Evolutionary conservation across 2,329 filamentous ascomycete genomes (phyloP).

Genomic region (Acrocalymma vagum): DNA sequence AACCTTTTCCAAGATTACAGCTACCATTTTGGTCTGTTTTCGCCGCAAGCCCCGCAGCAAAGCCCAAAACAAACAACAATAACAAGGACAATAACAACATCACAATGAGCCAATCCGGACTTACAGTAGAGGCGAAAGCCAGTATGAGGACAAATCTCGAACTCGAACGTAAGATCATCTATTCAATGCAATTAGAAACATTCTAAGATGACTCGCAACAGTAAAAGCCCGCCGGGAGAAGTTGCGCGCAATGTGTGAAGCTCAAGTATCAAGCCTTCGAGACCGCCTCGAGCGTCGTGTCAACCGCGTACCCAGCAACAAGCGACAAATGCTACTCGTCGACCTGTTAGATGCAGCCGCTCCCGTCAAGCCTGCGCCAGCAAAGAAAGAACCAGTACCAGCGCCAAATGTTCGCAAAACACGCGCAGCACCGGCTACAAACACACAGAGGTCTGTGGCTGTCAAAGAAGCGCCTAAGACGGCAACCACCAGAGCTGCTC

Average conservation of each 20-base stretch:
- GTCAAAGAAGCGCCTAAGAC: constrained; percentile 14
- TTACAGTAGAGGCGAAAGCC: constrained; percentile 45
- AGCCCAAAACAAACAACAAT: no score
- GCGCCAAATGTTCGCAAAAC: constrained; percentile 12
- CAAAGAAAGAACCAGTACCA: constrained; percentile 18
- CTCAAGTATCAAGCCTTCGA: constrained; percentile 85
- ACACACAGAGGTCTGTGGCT: no score
- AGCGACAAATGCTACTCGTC: constrained; percentile 83
- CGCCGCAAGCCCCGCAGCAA: no score
- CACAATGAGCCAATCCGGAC: constrained; percentile 28
- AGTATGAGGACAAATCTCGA: constrained; percentile 41
- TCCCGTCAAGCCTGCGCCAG: constrained; percentile 16
- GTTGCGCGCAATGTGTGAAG: constrained; percentile 85
- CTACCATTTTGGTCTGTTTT: no score
- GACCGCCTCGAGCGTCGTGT: constrained; percentile 91
- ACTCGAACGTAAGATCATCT: constrained; percentile 35
- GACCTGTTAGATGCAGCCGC: constrained; percentile 69
- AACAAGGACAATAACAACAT: no score
- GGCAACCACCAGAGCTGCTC: constrained; percentile 13
- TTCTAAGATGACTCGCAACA: no score
- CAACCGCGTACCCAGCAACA: constrained; percentile 83
- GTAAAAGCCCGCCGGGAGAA: constrained; percentile 89
- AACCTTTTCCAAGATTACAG: no score
- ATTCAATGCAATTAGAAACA: no score
- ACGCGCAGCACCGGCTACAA: constrained; percentile 15